Base-by-base conservation (phyloP, 1,284 basidiomycete species). In the Austroboletus niveus region DNA sequence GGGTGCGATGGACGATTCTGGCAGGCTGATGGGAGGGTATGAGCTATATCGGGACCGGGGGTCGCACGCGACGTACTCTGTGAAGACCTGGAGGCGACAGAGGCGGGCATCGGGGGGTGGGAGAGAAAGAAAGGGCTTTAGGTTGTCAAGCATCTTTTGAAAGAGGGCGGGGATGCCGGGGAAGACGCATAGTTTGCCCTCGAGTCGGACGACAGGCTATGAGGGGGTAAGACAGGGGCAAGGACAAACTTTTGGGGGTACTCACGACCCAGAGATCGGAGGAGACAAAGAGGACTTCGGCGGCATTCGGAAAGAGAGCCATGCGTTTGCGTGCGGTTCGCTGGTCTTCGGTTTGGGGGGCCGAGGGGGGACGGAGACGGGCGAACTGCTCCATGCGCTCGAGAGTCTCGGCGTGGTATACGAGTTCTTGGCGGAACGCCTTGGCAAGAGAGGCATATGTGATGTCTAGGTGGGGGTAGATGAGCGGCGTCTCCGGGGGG, bases 141-240 rank as follows among this genome's bases (percentile, higher is more conserved):
- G 71, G 15, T 78, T 81, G 48, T 85, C 77, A 31, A 94, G 73
- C 75, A 95, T 85, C 65, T 82, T 82, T 62, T 91, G 84, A 72
- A 94, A 96, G 20, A 96, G 76, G 1, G 78, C 74, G 0, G 94
- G 94, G 48, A 96, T 92, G n/a, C 93, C 94, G 0, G 94, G 94
- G 69, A 96, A 87, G 22, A 96, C 75, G 69, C 90, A 95, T 4
- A 96, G 75, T 72, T 90, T 94, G 15, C 89, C 89, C 57, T 80
- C 80, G 9, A 96, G 75, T 20, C 92, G 78, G 1, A 94, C 83
- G 1, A 95, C 89, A 20, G 93, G 93, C 87, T 89, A 59, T 8
- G 43, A 7, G 45, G 0, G 47, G 0, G 49, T 62, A 49, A 59
- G 54, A 15, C 38, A 2, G 48, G 11, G 32, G 0, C 7, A 36